A percentile compares a stretch with the other conserved stretches of the same genome.
These are phyloP conservation scores for Phytophthora citricola DNA, from an alignment of 352 stramenopile species.

Conservation along the genomic window DNA sequence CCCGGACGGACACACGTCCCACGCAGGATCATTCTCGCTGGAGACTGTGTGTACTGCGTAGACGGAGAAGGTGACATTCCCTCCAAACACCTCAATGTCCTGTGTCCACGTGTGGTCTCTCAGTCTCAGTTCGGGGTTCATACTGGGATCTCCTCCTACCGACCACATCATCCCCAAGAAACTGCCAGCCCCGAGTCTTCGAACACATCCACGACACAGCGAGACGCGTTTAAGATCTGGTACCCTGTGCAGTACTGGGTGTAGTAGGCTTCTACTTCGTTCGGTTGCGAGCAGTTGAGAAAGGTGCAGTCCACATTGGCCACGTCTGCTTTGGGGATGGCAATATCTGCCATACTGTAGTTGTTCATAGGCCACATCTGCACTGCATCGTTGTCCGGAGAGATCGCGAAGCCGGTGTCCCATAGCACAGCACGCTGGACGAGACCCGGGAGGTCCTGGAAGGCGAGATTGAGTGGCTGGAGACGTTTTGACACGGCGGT, in stretches of 20 bases:
- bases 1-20: constrained; percentile 25
- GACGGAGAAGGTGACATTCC: constrained; percentile 27
- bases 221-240: constrained; percentile 42
- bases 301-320: constrained; percentile 25
- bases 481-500: constrained; percentile 19
- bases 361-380: constrained; percentile 29
- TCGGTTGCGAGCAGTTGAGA: constrained; percentile 39
- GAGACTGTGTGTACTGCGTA: constrained; percentile 32
- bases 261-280: constrained; percentile 19
- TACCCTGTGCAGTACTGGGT: constrained; percentile 39
- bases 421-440: constrained; percentile 45
- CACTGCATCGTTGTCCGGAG: constrained; percentile 18
- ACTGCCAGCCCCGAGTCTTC: background rate
- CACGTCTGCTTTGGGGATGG: constrained; percentile 26
- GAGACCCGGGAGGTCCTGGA: constrained; percentile 30
- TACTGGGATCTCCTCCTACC: constrained; percentile 20
- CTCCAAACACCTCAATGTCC: constrained; percentile 16
- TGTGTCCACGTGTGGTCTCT: constrained; percentile 34
- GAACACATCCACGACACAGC: constrained; percentile 40
- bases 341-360: constrained; percentile 35
- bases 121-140: constrained; percentile 21
- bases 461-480: constrained; percentile 19
- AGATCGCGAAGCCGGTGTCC: constrained; percentile 42
- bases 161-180: constrained; percentile 43
- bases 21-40: constrained; percentile 14